phyloP scores from a whole-genome alignment of 1,139 yeast genomes.

The Yamadazyma atmosphaerica region DNA sequence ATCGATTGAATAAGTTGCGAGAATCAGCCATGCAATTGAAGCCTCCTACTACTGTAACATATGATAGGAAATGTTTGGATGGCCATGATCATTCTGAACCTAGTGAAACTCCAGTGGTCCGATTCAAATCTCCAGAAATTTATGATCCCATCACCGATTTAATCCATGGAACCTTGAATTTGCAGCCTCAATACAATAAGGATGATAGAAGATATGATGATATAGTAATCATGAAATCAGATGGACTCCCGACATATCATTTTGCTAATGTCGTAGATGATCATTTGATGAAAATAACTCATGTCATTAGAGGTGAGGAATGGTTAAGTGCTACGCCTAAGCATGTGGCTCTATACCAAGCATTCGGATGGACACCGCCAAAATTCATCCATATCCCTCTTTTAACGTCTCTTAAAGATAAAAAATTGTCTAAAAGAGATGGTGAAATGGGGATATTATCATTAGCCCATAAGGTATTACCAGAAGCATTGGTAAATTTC shows the following conservation, averaged over 20 bases:
- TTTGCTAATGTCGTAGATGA: slow-evolving; percentile 96
- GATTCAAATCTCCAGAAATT: slow-evolving; percentile 67
- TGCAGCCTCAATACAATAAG: slow-evolving; percentile 77
- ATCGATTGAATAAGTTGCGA: slow-evolving; percentile 66
- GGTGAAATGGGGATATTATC: slow-evolving; percentile 75
- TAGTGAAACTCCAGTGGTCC: slow-evolving; percentile 43
- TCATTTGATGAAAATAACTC: slow-evolving; percentile 87
- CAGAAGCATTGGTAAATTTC: slow-evolving; percentile 86
- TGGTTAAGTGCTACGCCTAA: slow-evolving; percentile 97
- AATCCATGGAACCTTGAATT: slow-evolving; percentile 71
- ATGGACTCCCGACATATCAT: slow-evolving; percentile 93
- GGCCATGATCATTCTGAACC: slow-evolving; percentile 20
- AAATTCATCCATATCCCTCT: slow-evolving; percentile 86
- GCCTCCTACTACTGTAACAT: slow-evolving; percentile 92
- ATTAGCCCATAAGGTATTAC: slow-evolving; percentile 58
- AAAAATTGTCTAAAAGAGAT: slow-evolving; percentile 81
- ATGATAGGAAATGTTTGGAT: slow-evolving; percentile 76
- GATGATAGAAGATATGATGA: slow-evolving; percentile 83
- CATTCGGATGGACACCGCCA: slow-evolving; percentile 88
- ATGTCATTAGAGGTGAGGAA: slow-evolving; percentile 95
- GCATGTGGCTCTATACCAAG: slow-evolving; percentile 81
- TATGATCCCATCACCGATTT: slow-evolving; percentile 72
- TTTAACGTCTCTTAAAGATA: slow-evolving; percentile 70
- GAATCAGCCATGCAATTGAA: slow-evolving; percentile 70
- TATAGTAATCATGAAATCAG: slow-evolving; percentile 84